Conservation (phyloP, 768 basidiomycete genomes). For the Russula lepida region DNA sequence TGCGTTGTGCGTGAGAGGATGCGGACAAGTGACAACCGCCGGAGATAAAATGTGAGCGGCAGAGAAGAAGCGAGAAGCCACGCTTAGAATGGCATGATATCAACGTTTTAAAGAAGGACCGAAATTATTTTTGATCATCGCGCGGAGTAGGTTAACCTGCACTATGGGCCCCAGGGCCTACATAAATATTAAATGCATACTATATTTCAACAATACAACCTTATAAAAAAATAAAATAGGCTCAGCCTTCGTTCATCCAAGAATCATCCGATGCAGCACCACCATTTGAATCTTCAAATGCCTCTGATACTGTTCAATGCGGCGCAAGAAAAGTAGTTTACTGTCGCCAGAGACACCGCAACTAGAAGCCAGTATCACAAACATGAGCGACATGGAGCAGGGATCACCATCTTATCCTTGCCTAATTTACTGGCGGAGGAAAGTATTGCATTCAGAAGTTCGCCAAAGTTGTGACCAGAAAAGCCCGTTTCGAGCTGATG, state of each 20-base stretch:
- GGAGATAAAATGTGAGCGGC: too few species aligned
- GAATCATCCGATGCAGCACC: neutral
- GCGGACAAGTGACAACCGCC: too few species aligned
- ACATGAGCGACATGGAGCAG: too few species aligned
- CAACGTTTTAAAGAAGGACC: too few species aligned
- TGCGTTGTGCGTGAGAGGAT: too few species aligned
- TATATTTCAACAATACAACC: neutral
- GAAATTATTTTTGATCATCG: neutral
- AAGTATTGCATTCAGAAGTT: constrained; percentile 54
- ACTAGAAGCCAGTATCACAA: constrained; percentile 64
- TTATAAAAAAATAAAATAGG: too few species aligned
- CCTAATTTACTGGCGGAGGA: constrained; percentile 58
- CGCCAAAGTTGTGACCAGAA: constrained; percentile 46
- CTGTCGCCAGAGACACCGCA: constrained; percentile 42
- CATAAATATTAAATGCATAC: neutral
- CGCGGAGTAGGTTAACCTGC: neutral
- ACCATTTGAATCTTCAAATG: neutral
- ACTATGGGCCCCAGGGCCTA: neutral
- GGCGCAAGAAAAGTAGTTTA: constrained; percentile 47
- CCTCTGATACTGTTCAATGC: constrained; percentile 23
- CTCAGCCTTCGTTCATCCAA: neutral
- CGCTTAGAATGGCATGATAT: too few species aligned
- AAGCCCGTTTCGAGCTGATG: constrained; percentile 49
- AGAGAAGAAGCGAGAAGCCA: too few species aligned
- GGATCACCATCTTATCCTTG: too few species aligned